Conservation (phyloP, 495 filamentous ascomycete genomes). For the Podospora pseudoanserina region DNA sequence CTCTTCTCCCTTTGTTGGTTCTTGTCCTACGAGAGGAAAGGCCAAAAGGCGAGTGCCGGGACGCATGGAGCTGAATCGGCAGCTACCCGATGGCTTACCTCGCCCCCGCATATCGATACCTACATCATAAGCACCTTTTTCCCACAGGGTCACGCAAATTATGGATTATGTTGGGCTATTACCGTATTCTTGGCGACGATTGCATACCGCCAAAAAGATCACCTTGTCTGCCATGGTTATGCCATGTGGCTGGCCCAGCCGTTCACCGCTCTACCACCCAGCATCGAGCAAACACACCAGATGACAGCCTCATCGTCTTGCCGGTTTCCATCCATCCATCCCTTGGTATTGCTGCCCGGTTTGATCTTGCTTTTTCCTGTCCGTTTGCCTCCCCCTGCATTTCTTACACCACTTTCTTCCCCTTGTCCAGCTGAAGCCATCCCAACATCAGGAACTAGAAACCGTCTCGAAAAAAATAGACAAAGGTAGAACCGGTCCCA, state of each 20-base stretch:
- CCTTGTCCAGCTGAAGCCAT: background rate
- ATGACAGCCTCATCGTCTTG: background rate
- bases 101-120: background rate
- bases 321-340: background rate
- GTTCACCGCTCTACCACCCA: background rate
- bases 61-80: background rate
- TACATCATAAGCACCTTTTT: background rate
- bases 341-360: background rate
- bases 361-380: background rate
- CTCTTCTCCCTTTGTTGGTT: background rate
- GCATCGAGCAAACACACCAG: background rate
- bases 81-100: background rate
- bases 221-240: background rate
- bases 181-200: background rate
- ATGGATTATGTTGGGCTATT: background rate
- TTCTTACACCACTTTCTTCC: background rate
- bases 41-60: background rate
- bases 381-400: background rate
- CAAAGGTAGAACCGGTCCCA: no score
- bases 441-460: background rate
- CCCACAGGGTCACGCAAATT: background rate
- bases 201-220: background rate
- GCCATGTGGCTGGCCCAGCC: background rate
- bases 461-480: background rate
- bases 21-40: background rate